Conservation (phyloP, 768 basidiomycete genomes). For the Phylloporus sp. region DNA sequence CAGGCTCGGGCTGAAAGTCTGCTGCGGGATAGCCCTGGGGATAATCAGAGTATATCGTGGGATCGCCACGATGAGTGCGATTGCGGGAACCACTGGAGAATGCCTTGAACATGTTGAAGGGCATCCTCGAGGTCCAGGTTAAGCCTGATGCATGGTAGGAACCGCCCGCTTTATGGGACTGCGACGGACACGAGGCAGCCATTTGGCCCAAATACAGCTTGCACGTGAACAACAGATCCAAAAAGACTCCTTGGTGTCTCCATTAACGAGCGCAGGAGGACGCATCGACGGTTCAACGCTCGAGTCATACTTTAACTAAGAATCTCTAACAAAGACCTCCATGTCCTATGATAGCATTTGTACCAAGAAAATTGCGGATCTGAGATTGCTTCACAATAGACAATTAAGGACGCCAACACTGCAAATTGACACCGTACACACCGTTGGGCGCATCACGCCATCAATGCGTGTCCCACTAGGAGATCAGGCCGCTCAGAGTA, state of each 20-base stretch:
- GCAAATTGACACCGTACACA: slow-evolving; percentile 1
- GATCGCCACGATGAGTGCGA: slow-evolving; percentile 26
- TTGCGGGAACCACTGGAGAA: slow-evolving; percentile 30
- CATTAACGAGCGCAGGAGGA: slow-evolving; percentile 9
- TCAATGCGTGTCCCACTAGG: slow-evolving; percentile 5
- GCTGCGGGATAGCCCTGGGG: slow-evolving; percentile 26
- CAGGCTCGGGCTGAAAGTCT: slow-evolving; percentile 23
- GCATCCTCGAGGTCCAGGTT: slow-evolving; percentile 27
- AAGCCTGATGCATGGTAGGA: slow-evolving; percentile 14
- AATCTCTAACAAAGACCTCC: neutral
- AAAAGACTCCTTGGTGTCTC: neutral
- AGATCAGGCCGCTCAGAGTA: slow-evolving; percentile 8
- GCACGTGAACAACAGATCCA: too few species aligned
- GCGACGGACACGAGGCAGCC: slow-evolving; percentile 26
- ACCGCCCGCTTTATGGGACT: slow-evolving; percentile 20
- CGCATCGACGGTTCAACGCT: neutral
- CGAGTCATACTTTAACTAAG: neutral
- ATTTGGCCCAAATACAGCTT: slow-evolving; percentile 11
- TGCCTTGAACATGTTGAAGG: slow-evolving; percentile 37
- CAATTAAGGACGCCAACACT: neutral
- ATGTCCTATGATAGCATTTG: neutral
- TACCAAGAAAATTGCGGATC: neutral
- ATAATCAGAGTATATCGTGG: slow-evolving; percentile 22
- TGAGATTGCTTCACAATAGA: neutral
- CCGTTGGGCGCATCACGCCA: slow-evolving; percentile 10